Evolutionary conservation across 352 stramenopile genomes (phyloP), one percentile per base, ranked within the genome.

Genomic region (Globisporangium okanoganense): DNA sequence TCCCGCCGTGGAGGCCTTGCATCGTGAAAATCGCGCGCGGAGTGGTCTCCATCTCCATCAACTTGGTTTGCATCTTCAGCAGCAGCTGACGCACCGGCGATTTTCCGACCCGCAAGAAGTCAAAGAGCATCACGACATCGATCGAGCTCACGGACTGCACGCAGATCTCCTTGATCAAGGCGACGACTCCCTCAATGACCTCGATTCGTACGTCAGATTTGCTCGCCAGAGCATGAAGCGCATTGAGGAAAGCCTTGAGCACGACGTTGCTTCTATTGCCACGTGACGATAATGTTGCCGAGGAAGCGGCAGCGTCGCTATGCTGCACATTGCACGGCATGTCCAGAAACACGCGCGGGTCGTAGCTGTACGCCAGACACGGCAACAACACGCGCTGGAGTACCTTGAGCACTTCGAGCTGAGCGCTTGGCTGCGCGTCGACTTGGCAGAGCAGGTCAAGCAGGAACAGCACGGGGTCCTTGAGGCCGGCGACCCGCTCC

Each of bases 21-120:
- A 92, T 88, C 5, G 68, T 73, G 35, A 95, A 95, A 43, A 92
- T 75, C 24, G 81, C 83, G 18, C 83, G 79, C 3, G 83, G 83
- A 25, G 74, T 66, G 1, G 73, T 73, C 55, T 87, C 78, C 43
- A 76, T 66, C 33, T 78, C 70, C 56, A 93, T 60, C 14, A 93
- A 66, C 29, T 56, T 53, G 18, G 66, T 78, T 52, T 82, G 77
- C 69, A 89, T 87, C 57, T 85, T 68, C n/a, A 93, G 49, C 10
- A 91, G 53, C 67, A 76, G 65, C 1, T 64, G 57, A 31, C 84
- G 65, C 27, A 61, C 79, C 4, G 79, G 79, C 2, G 74, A 43
- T 9, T 70, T 67, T 2, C 75, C 72, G 7, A 87, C 65, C 9
- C 84, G 76, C n/a, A 93, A 18, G 40, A 87, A 88, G 38, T 93